phyloP scores from a whole-genome alignment of 352 stramenopile species.

The Globisporangium nunn region DNA sequence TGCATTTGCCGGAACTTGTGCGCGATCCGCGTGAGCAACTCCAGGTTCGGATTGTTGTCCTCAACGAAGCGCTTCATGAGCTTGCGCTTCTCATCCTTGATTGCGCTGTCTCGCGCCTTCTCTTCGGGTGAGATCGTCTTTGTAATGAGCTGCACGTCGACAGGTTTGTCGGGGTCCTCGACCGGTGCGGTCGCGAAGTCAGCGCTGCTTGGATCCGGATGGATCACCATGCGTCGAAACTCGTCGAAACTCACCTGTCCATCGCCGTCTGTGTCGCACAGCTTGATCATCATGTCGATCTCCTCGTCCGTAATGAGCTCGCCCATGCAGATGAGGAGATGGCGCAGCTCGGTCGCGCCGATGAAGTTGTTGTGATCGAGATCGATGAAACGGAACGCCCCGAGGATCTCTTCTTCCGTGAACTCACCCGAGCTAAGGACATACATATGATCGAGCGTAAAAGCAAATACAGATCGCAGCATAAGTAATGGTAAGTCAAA shows the following conservation, averaged over 20 bases:
- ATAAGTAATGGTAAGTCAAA: background rate
- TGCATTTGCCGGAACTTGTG: slow-evolving; percentile 56
- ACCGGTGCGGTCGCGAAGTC: slow-evolving; percentile 55
- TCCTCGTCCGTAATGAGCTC: slow-evolving; percentile 94
- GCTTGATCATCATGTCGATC: slow-evolving; percentile 89
- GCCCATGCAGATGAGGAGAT: slow-evolving; percentile 94
- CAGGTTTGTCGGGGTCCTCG: slow-evolving; percentile 14
- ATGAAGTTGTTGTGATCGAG: slow-evolving; percentile 93
- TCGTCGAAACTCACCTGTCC: slow-evolving; percentile 90
- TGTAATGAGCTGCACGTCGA: slow-evolving; percentile 25
- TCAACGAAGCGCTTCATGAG: slow-evolving; percentile 66
- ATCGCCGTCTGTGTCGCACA: slow-evolving; percentile 91
- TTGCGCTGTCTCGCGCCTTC: slow-evolving; percentile 39
- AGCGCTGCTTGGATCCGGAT: slow-evolving; percentile 78
- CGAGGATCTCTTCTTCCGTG: slow-evolving; percentile 89
- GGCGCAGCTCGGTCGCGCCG: slow-evolving; percentile 86
- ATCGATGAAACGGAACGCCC: slow-evolving; percentile 90
- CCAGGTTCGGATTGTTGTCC: slow-evolving; percentile 56
- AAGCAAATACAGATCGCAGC: background rate
- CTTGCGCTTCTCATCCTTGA: slow-evolving; percentile 69
- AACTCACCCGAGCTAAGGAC: slow-evolving; percentile 63
- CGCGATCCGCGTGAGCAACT: slow-evolving; percentile 49
- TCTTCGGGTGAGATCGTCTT: slow-evolving; percentile 39
- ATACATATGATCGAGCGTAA: background rate
- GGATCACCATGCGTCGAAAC: slow-evolving; percentile 86